A percentile compares a stretch with the other conserved stretches of the same genome.
These are phyloP conservation scores for Aspergillus bertholletiae DNA, from an alignment of 495 filamentous ascomycete species.

Conservation along the genomic window DNA sequence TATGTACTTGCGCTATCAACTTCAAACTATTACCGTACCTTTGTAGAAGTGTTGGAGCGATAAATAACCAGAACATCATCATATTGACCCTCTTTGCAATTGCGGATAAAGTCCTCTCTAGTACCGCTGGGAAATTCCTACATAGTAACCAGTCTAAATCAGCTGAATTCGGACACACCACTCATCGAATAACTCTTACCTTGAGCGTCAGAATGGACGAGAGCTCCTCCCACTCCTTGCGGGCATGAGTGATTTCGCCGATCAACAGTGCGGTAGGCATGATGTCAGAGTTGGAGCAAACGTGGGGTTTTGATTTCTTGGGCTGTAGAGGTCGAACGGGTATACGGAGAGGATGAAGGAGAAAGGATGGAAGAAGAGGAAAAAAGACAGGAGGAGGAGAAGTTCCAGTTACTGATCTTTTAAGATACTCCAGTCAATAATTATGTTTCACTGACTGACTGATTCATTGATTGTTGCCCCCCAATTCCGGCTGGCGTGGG, in stretches of 20 bases:
- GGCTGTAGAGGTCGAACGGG: background rate
- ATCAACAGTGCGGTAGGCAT: slow-evolving; percentile 50
- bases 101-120: slow-evolving; percentile 49
- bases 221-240: slow-evolving; percentile 55
- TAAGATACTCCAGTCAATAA: background rate
- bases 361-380: slow-evolving; percentile 6
- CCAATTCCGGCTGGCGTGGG: background rate
- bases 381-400: background rate
- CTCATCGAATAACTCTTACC: slow-evolving; percentile 26
- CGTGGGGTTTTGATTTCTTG: slow-evolving; percentile 6
- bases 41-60: slow-evolving; percentile 55
- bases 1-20: background rate
- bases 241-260: slow-evolving; percentile 51
- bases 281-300: slow-evolving; percentile 26
- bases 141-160: background rate
- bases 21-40: slow-evolving; percentile 31
- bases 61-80: slow-evolving; percentile 57
- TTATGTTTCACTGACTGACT: background rate
- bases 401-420: background rate
- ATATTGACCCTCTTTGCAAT: slow-evolving; percentile 51
- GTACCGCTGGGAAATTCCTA: slow-evolving; percentile 54
- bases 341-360: slow-evolving; percentile 4
- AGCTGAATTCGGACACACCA: background rate
- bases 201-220: slow-evolving; percentile 50
- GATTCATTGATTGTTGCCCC: background rate